phyloP scores from a whole-genome alignment of 176 grass and related monocot genomes.

The Avena eriantha region DNA sequence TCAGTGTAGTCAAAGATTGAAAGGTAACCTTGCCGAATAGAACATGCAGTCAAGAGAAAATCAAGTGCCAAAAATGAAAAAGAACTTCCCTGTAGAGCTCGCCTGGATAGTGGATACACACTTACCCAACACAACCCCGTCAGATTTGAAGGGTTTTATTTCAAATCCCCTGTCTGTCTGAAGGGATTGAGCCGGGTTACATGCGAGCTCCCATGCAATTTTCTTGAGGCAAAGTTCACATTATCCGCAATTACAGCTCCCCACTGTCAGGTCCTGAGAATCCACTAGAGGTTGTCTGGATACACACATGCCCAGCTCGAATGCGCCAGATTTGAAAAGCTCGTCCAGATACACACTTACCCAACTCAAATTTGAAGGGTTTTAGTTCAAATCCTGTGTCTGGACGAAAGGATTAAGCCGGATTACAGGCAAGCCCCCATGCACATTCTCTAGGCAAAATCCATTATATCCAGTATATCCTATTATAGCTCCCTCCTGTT shows the following conservation, averaged over 20 bases:
- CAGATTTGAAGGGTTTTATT: not conserved
- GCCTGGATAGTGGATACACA: not conserved
- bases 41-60: conserved; percentile 5
- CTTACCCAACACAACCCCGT: not conserved
- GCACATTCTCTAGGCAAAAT: not conserved
- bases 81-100: not conserved
- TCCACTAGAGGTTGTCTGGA: not conserved
- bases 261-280: not conserved
- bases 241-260: not conserved
- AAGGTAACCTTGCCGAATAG: not conserved
- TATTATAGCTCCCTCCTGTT: not conserved
- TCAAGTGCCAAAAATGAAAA: not conserved
- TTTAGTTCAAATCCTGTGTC: too few relatives aligned
- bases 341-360: too few relatives aligned
- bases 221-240: not conserved
- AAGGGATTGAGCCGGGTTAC: not conserved
- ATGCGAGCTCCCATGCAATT: not conserved
- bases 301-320: not conserved
- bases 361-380: too few relatives aligned
- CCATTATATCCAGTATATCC: not conserved
- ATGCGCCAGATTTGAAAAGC: too few relatives aligned
- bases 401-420: too few relatives aligned
- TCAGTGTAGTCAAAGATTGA: conserved; percentile 22
- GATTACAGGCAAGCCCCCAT: not conserved
- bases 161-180: not conserved